Percentiles rank a stretch among this genome's conserved stretches.
These are phyloP conservation scores for Tulasnella sp. DNA, from an alignment of 768 basidiomycete species.

Conservation along the genomic window DNA sequence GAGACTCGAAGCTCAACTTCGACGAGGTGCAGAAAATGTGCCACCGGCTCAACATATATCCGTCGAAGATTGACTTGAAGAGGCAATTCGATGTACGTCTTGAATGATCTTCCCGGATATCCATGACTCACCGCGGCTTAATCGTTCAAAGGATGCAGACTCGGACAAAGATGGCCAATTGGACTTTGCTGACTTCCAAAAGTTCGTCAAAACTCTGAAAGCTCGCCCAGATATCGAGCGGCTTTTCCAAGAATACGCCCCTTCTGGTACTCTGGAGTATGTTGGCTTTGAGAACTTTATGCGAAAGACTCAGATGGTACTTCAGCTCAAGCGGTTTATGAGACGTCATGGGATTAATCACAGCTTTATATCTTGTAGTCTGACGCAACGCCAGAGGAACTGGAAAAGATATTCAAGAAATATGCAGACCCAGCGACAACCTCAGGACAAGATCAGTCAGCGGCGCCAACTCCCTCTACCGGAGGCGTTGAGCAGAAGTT, in stretches of 20 bases:
- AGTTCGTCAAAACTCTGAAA: conserved; percentile 73
- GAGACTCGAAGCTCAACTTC: conserved; percentile 53
- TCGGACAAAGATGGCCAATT: conserved; percentile 42
- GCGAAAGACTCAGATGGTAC: conserved; percentile 39
- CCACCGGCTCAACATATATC: conserved; percentile 53
- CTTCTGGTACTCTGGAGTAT: conserved; percentile 29
- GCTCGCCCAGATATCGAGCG: conserved; percentile 69
- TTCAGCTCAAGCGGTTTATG: conserved; percentile 24
- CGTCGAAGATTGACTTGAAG: conserved; percentile 40
- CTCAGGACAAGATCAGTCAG: neutral
- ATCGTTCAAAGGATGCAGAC: conserved; percentile 47
- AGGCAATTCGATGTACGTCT: conserved; percentile 24
- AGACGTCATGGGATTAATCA: conserved; percentile 19
- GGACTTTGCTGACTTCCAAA: conserved; percentile 68
- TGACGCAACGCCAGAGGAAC: conserved; percentile 21
- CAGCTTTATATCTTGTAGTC: conserved; percentile 23
- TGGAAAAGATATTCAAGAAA: conserved; percentile 30
- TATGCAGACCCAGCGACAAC: conserved; percentile 21
- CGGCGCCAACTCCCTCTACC: neutral
- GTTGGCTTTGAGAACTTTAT: conserved; percentile 41
- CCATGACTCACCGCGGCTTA: neutral
- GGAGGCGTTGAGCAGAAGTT: neutral
- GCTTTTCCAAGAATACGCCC: conserved; percentile 40
- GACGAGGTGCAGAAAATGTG: conserved; percentile 64
- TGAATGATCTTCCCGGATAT: neutral